These are phyloP conservation scores for Crithidia brevicula DNA, from an alignment of 208 protist genomes.

Conservation along the genomic window DNA sequence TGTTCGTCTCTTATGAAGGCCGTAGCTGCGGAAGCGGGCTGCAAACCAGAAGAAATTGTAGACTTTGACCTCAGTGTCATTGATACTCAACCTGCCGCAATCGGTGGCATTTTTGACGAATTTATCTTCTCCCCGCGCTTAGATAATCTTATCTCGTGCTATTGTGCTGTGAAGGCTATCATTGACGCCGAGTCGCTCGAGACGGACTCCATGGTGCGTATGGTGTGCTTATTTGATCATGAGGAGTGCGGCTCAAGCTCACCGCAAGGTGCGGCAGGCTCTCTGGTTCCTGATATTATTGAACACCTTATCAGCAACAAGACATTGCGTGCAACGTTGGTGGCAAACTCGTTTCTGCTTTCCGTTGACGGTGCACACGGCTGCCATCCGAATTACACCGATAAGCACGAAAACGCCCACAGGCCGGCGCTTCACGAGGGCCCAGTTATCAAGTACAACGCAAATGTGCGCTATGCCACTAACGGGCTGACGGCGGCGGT, in stretches of 20 bases:
- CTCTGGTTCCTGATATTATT: constrained; percentile 80
- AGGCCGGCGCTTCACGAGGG: constrained; percentile 92
- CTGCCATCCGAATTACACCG: constrained; percentile 96
- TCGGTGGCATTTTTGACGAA: constrained; percentile 94
- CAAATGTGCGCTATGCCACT: constrained; percentile 97
- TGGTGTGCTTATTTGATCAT: constrained; percentile 92
- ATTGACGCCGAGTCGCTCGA: constrained; percentile 43
- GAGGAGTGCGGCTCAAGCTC: constrained; percentile 90
- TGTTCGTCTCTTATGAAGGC: constrained; percentile 78
- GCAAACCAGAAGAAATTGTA: constrained; percentile 82
- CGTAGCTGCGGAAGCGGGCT: constrained; percentile 66
- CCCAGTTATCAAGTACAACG: constrained; percentile 97
- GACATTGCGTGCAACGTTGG: constrained; percentile 55
- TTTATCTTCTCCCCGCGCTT: constrained; percentile 96
- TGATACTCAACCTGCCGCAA: constrained; percentile 90
- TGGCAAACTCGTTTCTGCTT: constrained; percentile 93
- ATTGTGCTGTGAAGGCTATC: constrained; percentile 88
- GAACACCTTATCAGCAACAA: constrained; percentile 57
- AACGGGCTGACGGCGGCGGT: constrained; percentile 86
- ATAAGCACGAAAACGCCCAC: constrained; percentile 94
- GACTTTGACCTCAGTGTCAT: constrained; percentile 96
- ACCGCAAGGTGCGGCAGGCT: constrained; percentile 76
- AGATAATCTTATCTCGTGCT: constrained; percentile 97
- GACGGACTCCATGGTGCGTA: constrained; percentile 80
- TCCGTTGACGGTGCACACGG: constrained; percentile 97